Evolutionary conservation across 108 stramenopile species (phyloP), one percentile per base, ranked within the genome.

Genomic region (Asterionellopsis glacialis): DNA sequence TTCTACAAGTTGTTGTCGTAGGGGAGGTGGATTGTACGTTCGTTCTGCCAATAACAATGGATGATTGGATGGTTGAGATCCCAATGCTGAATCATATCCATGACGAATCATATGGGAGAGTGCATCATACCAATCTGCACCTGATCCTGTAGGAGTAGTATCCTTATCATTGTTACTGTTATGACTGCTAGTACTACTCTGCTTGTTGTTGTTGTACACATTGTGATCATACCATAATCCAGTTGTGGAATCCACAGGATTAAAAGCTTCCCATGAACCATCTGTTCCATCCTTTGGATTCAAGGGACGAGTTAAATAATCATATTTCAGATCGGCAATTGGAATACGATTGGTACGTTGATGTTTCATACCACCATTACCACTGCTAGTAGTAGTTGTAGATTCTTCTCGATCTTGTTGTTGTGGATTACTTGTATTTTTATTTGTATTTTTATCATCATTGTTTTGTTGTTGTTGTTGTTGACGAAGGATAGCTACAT

Each of bases 21-120:
- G 27, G 0, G 88, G 75, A 1, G 91, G 86, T 22, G 88, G 82
- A 70, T 89, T 84, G 72, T 93, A 87, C 19, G 88, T 78, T 49
- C 80, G 73, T 59, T 93, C 91, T 3, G 87, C 49, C 44, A 93
- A 42, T 25, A 93, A 51, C 0, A 93, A 61, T 0, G 88, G 91
- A 64, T 84, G 77, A 10, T 77, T 67, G 11, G 38, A 39, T 0
- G 69, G 48, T n/a, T 54, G 38, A 1, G 64, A 51, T 52, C 59
- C 50, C 54, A 78, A 43, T 16, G 76, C 55, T 11, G 70, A 49
- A 0, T 57, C 23, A 52, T 79, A 84, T 3, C 83, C 83, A 38
- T 84, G 83, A 13, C 48, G 61, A 22, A 84, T 42, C 45, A 73
- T 72, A 1, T 43, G 63, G 10, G 64, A 68, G 15, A 84, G 42